phyloP scores from a whole-genome alignment of 75 land plant genomes.

The Selaginella moellendorffii region DNA sequence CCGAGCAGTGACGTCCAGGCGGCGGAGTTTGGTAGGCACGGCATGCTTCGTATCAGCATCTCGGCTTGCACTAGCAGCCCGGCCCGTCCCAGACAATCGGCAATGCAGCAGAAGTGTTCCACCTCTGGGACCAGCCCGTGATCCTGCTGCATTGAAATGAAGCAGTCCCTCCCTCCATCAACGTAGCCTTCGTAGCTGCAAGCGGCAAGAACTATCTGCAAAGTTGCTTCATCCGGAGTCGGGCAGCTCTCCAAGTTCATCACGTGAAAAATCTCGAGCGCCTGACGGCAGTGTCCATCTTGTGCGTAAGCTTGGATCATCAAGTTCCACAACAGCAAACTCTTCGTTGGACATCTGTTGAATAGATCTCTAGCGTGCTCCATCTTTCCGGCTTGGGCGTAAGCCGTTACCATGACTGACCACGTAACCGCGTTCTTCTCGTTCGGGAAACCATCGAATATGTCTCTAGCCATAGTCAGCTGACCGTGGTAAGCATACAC shows the following conservation, averaged over 20 bases:
- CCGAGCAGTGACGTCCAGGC: constrained; percentile 35
- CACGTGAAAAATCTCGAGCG: not conserved
- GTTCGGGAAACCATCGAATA: not conserved
- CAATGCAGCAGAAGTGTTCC: constrained; percentile 35
- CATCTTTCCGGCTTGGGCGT: not conserved
- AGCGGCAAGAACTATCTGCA: constrained; percentile 16
- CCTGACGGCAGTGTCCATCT: not conserved
- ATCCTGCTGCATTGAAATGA: constrained; percentile 22
- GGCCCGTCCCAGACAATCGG: constrained; percentile 35
- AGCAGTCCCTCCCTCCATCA: constrained; percentile 29
- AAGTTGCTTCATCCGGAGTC: not conserved
- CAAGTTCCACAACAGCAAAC: not conserved
- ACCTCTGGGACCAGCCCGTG: constrained; percentile 19
- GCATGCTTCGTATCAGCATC: constrained; percentile 28
- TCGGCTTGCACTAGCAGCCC: constrained; percentile 23
- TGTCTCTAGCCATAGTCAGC: not conserved
- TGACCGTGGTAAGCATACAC: not conserved
- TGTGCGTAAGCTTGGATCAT: constrained; percentile 4
- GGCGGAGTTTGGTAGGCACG: constrained; percentile 27
- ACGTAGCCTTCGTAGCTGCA: constrained; percentile 34
- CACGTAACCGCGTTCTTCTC: not conserved
- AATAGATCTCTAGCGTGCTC: not conserved
- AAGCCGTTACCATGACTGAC: not conserved
- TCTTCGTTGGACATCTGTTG: not conserved
- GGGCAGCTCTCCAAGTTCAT: not conserved